Conservation (phyloP, 129 eudicot genomes). For the Solidago caesia region DNA sequence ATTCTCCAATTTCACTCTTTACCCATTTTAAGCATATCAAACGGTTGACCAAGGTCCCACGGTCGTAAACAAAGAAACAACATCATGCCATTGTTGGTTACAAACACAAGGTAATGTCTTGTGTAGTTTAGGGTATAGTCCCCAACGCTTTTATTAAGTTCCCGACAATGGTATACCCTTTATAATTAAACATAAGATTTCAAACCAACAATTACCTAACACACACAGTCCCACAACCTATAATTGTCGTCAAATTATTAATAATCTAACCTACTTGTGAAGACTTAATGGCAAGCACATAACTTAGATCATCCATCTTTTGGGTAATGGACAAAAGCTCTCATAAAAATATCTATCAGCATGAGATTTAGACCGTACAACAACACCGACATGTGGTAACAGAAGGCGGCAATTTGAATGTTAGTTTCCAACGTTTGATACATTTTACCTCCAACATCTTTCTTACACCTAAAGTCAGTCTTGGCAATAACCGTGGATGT, state of each 20-base stretch:
- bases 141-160: slow-evolving; percentile 17
- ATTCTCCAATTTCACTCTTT: neutral
- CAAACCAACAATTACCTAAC: neutral
- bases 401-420: no score
- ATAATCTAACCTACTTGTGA: neutral
- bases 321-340: neutral
- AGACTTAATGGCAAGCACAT: neutral
- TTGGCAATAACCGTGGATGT: no score
- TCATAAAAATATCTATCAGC: no score
- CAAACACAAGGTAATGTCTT: slow-evolving; percentile 20
- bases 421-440: no score
- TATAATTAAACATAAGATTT: neutral
- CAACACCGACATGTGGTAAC: no score
- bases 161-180: slow-evolving; percentile 14
- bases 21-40: neutral
- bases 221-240: neutral
- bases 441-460: no score
- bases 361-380: no score
- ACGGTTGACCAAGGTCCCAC: neutral
- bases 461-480: no score
- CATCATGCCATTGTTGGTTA: slow-evolving; percentile 20
- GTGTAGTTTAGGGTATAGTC: slow-evolving; percentile 22
- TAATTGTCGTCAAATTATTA: neutral
- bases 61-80: neutral
- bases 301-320: neutral